Evolutionary conservation across 2,329 filamentous ascomycete genomes (phyloP), one percentile per base, ranked within the genome.

Genomic region (Graphium sp.): DNA sequence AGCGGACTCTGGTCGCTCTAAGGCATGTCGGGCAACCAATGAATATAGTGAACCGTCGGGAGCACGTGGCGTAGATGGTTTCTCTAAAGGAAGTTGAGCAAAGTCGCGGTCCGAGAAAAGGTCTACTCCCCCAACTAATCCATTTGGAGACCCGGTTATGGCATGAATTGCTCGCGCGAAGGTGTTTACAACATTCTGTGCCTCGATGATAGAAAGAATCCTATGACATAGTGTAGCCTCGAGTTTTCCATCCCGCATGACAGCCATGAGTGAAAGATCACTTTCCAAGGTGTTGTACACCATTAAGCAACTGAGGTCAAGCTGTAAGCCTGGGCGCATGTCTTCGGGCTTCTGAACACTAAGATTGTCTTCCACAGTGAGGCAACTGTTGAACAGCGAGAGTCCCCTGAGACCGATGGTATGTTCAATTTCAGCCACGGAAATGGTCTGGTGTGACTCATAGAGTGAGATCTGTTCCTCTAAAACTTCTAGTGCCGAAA

Each of bases 61-160:
- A 6, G 26, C 26, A 16, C 18, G 9, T 8, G 24, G 22, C 10
- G 18, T 25, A 13, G 24, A 18, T 9, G 29, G 14, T n/a, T n/a
- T n/a, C n/a, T n/a, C n/a, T n/a, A n/a, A n/a, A 6, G 62, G 41
- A 23, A 72, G 58, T 31, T 68, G 63, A 5, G 59, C 52, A 35
- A 61, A 60, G 37, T 74, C 67, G 7, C 58, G 50, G 26, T 66
- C 58, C 9, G 56, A 68, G 37, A 72, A 68, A 4, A 67, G 49
- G 41, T 68, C 59, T 16, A 62, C 45, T 13, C 62, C 47, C 5
- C 49, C 55, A 28, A 68, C 47, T 4, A 48, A 44, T 11, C 46
- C 49, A 7, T 52, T 48, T 0, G 58, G 55, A 4, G 46, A 42
- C 3, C 51, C 46, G 9, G 70, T 35, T 2, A 67, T 53, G 12